Evolutionary conservation across 495 filamentous ascomycete species (phyloP), one percentile per base, ranked within the genome.

Genomic region (Apiosordaria backusii): DNA sequence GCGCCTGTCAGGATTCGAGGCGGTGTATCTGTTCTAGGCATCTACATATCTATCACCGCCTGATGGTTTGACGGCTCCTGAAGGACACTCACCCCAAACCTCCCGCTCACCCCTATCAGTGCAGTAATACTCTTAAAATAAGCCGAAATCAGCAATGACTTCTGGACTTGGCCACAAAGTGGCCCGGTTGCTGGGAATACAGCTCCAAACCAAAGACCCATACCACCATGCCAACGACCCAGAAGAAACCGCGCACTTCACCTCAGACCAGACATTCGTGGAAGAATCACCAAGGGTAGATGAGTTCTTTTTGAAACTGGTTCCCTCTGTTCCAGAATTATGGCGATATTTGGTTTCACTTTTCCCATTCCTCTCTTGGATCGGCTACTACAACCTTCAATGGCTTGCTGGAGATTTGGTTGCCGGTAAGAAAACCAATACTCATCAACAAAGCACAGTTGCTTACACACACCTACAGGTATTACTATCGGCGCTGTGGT

Each of bases 401-500:
- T 99, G 95, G 95, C 78, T 97, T 13, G 69, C 86, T 15, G 94
- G 94, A 64, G 95, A 99, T 78, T 74, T 97, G 54, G 88, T 97
- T 59, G 96, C 95, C 62, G 95, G 94, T 92, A 76, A 76, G 87
- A 74, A 29, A 57, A 2, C 26, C 62, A 52, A 1, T 24, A 13
- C 6, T 23, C 18, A 57, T 1, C 22, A 27, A 27, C 27, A 3
- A 4, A 7, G 4, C 4, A 10, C 13, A 18, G 23, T 55, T 4
- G 22, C 22, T 61, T 4, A 59, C 18, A 21, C 16, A 18, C 18
- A 9, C 4, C 6, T 23, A 25, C 57, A 93, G 91, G 91, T 72
- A 90, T 99, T 73, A 99, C 95, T 5, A 93, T 98, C 62, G 95
- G 95, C 63, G 90, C 89, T 60, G 94, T 99, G 40, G 95, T 99